Conservation (phyloP, 257 asterid genomes). For the Cordia subcordata region DNA sequence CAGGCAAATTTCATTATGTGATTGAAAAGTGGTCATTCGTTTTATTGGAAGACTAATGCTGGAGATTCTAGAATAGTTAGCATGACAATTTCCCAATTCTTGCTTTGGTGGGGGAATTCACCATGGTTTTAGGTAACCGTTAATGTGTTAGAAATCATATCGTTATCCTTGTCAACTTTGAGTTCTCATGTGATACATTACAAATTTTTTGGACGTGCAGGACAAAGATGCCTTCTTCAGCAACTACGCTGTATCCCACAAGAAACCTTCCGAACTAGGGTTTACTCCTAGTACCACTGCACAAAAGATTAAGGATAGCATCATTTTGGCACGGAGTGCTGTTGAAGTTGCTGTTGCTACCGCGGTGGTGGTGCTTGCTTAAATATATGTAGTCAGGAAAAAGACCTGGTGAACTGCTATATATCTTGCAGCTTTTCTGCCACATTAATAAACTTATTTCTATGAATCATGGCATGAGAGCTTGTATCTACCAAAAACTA, state of each 20-base stretch:
- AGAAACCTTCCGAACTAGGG: conserved; percentile 85
- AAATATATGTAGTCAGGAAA: conserved; percentile 65
- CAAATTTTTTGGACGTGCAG: conserved; percentile 37
- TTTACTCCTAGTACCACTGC: conserved; percentile 42
- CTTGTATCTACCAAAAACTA: neutral
- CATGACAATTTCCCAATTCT: no score
- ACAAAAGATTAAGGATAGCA: conserved; percentile 59
- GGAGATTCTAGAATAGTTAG: no score
- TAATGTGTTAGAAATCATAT: neutral
- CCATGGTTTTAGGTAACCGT: no score
- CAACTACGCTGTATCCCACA: conserved; percentile 81
- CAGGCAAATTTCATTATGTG: no score
- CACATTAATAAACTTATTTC: neutral
- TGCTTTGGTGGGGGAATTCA: no score
- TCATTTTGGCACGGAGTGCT: conserved; percentile 67
- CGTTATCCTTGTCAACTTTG: neutral
- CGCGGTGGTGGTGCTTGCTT: conserved; percentile 67
- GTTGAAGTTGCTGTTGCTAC: conserved; percentile 86
- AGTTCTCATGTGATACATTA: neutral
- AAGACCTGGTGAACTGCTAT: conserved; percentile 39
- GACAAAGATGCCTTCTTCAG: conserved; percentile 84
- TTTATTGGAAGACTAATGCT: no score
- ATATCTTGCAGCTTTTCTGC: neutral
- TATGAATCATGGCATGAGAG: conserved; percentile 3
- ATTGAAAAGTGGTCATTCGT: no score